Evolutionary conservation across 2,329 filamentous ascomycete genomes (phyloP).

Genomic region (Fusarium tanahbumbuense): DNA sequence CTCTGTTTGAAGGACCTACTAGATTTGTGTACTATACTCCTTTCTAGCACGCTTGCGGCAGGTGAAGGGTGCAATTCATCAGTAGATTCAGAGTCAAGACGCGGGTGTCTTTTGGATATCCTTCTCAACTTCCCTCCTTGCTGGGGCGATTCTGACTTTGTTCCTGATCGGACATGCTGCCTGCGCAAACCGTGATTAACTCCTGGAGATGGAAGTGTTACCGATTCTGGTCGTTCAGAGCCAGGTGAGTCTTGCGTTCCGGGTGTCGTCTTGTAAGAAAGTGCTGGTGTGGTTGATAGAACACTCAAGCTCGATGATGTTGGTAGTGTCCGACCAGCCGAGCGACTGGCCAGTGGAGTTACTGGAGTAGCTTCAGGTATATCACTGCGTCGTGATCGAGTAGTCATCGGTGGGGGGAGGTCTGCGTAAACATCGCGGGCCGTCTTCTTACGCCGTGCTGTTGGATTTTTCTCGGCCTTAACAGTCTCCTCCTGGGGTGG

Average conservation of each 20-base stretch:
- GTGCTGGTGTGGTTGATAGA: constrained; percentile 54
- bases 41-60: constrained; percentile 52
- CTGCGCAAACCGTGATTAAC: constrained; percentile 34
- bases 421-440: constrained; percentile 26
- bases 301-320: constrained; percentile 56
- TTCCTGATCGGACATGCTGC: constrained; percentile 25
- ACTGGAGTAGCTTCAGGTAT: constrained; percentile 31
- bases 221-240: constrained; percentile 38
- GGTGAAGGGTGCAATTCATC: constrained; percentile 62
- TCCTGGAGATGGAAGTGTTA: constrained; percentile 44
- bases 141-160: constrained; percentile 47
- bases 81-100: constrained; percentile 57
- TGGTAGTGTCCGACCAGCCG: constrained; percentile 11
- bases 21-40: constrained; percentile 50
- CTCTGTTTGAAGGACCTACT: constrained; percentile 46
- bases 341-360: constrained; percentile 40
- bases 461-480: not conserved
- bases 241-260: constrained; percentile 50
- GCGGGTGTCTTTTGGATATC: constrained; percentile 42
- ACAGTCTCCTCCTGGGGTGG: not conserved
- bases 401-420: constrained; percentile 43
- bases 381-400: constrained; percentile 42
- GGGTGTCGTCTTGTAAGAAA: constrained; percentile 53
- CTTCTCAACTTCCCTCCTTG: constrained; percentile 35
- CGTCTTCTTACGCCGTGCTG: constrained; percentile 23